Evolutionary conservation across 257 asterid genomes (phyloP).

Genomic region (Cinchona pubescens): DNA sequence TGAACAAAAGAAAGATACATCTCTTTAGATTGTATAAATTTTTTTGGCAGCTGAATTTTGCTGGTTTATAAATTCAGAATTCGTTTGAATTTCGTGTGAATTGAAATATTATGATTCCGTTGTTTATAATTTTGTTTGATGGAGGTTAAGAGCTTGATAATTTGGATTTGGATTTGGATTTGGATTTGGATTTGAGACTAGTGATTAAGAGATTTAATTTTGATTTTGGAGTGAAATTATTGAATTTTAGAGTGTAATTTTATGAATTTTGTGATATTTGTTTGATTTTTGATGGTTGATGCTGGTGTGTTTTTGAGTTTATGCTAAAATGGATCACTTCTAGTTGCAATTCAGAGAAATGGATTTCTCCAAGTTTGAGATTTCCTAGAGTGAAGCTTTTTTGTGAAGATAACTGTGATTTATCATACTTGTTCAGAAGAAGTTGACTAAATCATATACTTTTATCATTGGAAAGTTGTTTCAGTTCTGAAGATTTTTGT

Average conservation of each 20-base stretch:
- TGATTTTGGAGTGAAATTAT: not conserved
- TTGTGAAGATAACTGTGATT: not conserved
- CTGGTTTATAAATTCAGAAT: not conserved
- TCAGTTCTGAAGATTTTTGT: not conserved
- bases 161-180: no score
- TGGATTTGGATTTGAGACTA: conserved; percentile 21
- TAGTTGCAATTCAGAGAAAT: not conserved
- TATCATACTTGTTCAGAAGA: not conserved
- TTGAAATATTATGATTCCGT: not conserved
- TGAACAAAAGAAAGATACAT: conserved; percentile 9
- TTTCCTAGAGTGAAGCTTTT: not conserved
- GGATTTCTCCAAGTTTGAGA: not conserved
- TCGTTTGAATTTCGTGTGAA: not conserved
- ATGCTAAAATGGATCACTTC: not conserved
- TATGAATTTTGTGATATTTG: not conserved
- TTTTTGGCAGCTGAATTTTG: not conserved
- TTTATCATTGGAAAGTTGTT: not conserved
- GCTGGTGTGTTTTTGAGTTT: not conserved
- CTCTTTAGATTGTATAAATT: not conserved
- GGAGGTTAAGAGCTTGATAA: not conserved
- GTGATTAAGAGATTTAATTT: not conserved
- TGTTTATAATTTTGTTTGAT: not conserved
- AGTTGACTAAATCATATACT: not conserved
- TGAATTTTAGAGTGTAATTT: conserved; percentile 6
- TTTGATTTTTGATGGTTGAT: not conserved